These are phyloP conservation scores for Laguncularia racemosa DNA, from an alignment of 345 rosid genomes.

Conservation along the genomic window DNA sequence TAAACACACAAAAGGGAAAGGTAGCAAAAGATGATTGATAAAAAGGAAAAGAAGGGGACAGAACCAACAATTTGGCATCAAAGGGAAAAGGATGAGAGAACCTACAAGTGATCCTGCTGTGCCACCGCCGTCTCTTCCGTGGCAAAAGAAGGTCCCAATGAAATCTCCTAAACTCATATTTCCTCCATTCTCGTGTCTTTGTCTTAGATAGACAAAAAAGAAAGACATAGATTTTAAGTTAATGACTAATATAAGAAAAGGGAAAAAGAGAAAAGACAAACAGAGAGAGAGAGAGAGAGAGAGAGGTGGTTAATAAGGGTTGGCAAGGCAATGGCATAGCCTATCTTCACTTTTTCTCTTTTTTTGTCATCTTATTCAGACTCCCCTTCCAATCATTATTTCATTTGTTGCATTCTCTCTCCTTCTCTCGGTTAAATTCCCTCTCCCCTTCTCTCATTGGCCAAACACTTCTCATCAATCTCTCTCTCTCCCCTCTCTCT, in stretches of 20 bases:
- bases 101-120: conserved; percentile 21
- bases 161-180: conserved; percentile 7
- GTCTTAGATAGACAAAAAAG: too few relatives aligned
- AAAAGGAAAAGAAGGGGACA: conserved; percentile 26
- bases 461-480: conserved; percentile 4
- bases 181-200: too few relatives aligned
- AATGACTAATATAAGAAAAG: too few relatives aligned
- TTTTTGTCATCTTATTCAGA: too few relatives aligned
- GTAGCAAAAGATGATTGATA: conserved; percentile 34
- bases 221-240: too few relatives aligned
- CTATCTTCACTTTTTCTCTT: too few relatives aligned
- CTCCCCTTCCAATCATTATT: background rate
- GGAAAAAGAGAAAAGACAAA: too few relatives aligned
- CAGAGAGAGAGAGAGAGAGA: too few relatives aligned
- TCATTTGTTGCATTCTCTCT: conserved; percentile 2
- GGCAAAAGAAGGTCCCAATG: conserved; percentile 35
- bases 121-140: conserved; percentile 29
- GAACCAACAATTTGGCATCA: conserved; percentile 5
- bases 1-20: conserved; percentile 15
- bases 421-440: conserved; percentile 1
- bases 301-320: too few relatives aligned
- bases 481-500: conserved; percentile 10
- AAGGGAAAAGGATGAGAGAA: conserved; percentile 4
- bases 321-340: too few relatives aligned
- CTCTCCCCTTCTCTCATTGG: conserved; percentile 2